Base-by-base conservation (phyloP, 2,329 filamentous ascomycete genomes). In the Exutisphaerella laricina region DNA sequence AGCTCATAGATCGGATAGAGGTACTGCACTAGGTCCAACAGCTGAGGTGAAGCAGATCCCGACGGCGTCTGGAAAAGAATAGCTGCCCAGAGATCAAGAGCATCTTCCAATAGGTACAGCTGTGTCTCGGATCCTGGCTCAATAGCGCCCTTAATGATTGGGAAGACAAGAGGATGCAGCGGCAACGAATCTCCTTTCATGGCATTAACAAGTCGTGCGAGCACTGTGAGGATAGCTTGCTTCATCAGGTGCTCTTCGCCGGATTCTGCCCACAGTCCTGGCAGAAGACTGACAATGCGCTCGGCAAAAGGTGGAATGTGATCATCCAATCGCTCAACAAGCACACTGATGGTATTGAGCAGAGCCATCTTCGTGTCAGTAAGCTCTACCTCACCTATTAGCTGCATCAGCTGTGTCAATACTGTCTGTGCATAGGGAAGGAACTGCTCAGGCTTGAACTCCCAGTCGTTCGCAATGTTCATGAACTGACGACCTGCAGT, bases 181-280 rank as follows among this genome's bases (percentile, higher is more conserved):
- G 81, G 76, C 48, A 82, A 76, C 4, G 88, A 92, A 7, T 84
- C 77, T 9, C 78, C 74, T 46, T 84, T 87, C 78, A 97, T 85
- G 1, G 89, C 85, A 60, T 81, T 81, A n/a, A 94, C 85, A 10
- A 98, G 73, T 2, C 88, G 83, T 1, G 86, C 76, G 39, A 97
- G 79, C 28, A 97, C 84, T 2, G 85, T 86, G 44, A 97, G 76
- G 39, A 97, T 88, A 1, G 88, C 82, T 66, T 96, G 89, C 65
- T 97, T 97, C 73, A 96, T 85, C 64, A 97, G 79, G 66, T 88
- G 87, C 58, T 92, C 86, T 47, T 94, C 84, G 1, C 83, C 87
- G 2, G 86, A 88, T 39, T 82, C 79, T 47, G 86, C 82, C 92
- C 92, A 98, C 0, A 97, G 73, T 3, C 74, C 74, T 0, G 90